Conservation (phyloP, 2,329 filamentous ascomycete genomes). For the Cladophialophora carrionii region DNA sequence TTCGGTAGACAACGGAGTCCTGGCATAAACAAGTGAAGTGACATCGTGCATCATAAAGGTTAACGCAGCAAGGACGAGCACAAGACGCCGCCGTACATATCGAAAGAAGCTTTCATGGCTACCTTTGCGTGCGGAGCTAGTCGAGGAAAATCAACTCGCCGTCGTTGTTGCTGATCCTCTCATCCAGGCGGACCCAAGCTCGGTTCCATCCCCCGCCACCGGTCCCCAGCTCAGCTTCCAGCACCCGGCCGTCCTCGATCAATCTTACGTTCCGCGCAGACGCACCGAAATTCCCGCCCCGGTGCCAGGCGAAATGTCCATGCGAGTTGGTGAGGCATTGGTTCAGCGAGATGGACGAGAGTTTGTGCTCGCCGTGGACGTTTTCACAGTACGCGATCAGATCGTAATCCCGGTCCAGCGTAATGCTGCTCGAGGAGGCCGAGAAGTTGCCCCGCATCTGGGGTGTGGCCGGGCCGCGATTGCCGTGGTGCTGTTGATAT, state of each 20-base stretch:
- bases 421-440: constrained; percentile 42
- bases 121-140: constrained; percentile 12
- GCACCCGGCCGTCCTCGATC: constrained; percentile 30
- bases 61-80: not conserved
- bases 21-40: not conserved
- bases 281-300: constrained; percentile 46
- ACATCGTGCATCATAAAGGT: not conserved
- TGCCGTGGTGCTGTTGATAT: constrained; percentile 23
- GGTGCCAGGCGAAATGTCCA: constrained; percentile 45
- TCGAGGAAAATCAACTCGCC: constrained; percentile 41
- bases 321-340: constrained; percentile 45
- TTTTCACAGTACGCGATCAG: constrained; percentile 46
- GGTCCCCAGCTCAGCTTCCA: constrained; percentile 36
- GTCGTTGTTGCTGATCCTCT: constrained; percentile 47
- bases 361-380: constrained; percentile 41
- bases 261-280: constrained; percentile 40
- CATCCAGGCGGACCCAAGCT: constrained; percentile 44
- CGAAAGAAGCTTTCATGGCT: not conserved
- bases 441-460: constrained; percentile 46
- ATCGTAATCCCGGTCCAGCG: constrained; percentile 43
- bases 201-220: constrained; percentile 34
- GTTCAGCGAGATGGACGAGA: constrained; percentile 46
- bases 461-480: constrained; percentile 1
- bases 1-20: not conserved
- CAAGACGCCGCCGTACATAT: no score